Percentiles rank a stretch among this genome's conserved stretches.
These are phyloP conservation scores for Fomes fomentarius DNA, from an alignment of 1,284 basidiomycete genomes.

Conservation along the genomic window DNA sequence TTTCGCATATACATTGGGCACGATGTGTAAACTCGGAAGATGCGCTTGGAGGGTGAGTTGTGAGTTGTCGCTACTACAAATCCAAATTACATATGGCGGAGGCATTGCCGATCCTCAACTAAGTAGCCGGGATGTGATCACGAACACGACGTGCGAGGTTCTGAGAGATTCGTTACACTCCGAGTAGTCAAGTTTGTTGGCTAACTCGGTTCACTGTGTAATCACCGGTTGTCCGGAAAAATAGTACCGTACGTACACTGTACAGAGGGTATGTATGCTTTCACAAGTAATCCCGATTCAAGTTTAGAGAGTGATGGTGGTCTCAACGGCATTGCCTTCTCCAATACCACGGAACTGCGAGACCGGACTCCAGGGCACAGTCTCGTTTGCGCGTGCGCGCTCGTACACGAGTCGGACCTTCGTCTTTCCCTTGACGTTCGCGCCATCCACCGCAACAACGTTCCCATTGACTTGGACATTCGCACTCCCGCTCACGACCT, in stretches of 20 bases:
- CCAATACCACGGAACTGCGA: slow-evolving; percentile 2
- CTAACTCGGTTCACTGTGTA: too few relatives aligned
- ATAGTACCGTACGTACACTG: background rate
- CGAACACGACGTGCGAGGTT: too few relatives aligned
- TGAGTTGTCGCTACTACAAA: too few relatives aligned
- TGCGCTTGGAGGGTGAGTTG: too few relatives aligned
- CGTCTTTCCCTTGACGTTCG: slow-evolving; percentile 2
- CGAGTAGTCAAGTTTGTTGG: too few relatives aligned
- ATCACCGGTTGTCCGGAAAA: background rate
- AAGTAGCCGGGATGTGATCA: too few relatives aligned
- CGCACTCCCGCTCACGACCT: slow-evolving; percentile 1
- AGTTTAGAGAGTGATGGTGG: background rate
- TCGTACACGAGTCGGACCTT: slow-evolving; percentile 9
- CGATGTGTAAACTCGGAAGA: too few relatives aligned
- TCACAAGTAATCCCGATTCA: background rate
- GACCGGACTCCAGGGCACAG: slow-evolving; percentile 1
- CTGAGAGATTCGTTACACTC: too few relatives aligned
- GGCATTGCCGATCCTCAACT: too few relatives aligned
- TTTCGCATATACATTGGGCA: too few relatives aligned
- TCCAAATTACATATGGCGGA: too few relatives aligned
- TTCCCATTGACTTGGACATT: background rate
- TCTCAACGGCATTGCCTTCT: background rate
- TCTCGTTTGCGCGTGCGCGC: slow-evolving; percentile 11
- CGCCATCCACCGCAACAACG: background rate
- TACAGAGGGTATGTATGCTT: too few relatives aligned